Evolutionary conservation across 2,329 filamentous ascomycete genomes (phyloP).

Genomic region (Diaporthe sp.): DNA sequence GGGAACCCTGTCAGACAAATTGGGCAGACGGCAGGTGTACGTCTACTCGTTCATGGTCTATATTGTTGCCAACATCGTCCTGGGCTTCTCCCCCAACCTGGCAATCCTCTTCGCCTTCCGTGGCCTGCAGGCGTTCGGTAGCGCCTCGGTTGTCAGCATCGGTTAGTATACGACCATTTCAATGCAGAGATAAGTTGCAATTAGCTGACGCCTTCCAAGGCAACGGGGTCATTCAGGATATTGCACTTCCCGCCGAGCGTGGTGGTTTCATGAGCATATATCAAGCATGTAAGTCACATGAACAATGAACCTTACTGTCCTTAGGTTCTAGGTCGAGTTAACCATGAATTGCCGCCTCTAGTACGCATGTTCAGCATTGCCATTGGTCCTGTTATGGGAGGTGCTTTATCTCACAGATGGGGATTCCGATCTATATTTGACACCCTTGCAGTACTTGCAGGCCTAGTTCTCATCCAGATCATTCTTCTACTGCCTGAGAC

Average conservation of each 20-base stretch:
- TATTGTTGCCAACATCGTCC: conserved; percentile 59
- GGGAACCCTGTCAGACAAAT: conserved; percentile 61
- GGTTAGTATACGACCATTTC: conserved; percentile 47
- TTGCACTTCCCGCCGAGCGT: conserved; percentile 47
- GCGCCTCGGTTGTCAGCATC: conserved; percentile 61
- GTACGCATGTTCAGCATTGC: conserved; percentile 47
- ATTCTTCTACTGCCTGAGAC: conserved; percentile 50
- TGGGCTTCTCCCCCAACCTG: conserved; percentile 59
- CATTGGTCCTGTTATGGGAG: conserved; percentile 52
- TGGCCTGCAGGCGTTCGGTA: conserved; percentile 62
- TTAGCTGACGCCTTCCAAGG: conserved; percentile 37
- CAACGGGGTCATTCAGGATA: conserved; percentile 51
- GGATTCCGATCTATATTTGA: conserved; percentile 51
- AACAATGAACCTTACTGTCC: fast-evolving
- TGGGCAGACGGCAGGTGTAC: conserved; percentile 61
- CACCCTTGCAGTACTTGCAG: conserved; percentile 41
- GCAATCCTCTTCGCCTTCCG: conserved; percentile 58
- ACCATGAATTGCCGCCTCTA: not conserved
- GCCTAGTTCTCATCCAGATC: not conserved
- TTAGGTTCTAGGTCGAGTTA: not conserved
- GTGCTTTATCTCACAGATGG: conserved; percentile 46
- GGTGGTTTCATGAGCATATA: conserved; percentile 50
- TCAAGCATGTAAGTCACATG: conserved; percentile 47
- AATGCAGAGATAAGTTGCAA: not conserved
- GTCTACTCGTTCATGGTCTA: conserved; percentile 61